Conservation (phyloP, 768 basidiomycete genomes). For the Leucocoprinus leucothites region DNA sequence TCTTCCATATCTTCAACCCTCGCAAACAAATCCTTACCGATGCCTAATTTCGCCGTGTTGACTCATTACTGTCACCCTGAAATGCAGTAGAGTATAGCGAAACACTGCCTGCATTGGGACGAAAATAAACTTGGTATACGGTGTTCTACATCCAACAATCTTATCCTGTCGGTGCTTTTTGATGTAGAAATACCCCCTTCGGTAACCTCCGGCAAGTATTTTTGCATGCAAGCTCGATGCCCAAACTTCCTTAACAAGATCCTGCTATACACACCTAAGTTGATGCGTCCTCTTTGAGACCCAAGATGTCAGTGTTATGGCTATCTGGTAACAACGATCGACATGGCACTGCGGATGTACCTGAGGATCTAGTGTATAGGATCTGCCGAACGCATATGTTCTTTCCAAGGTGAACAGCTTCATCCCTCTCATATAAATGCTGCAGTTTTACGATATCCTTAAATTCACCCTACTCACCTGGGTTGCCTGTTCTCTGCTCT, state of each 20-base stretch:
- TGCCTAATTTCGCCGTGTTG: background rate
- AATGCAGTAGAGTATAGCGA: too few relatives aligned
- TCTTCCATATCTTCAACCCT: background rate
- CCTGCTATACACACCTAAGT: background rate
- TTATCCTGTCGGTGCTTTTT: too few relatives aligned
- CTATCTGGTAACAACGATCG: background rate
- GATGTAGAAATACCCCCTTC: background rate
- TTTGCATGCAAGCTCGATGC: background rate
- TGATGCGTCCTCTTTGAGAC: slow-evolving; percentile 5
- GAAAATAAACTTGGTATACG: too few relatives aligned
- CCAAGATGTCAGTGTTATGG: background rate
- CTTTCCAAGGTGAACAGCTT: background rate
- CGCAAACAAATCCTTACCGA: background rate
- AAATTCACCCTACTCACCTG: slow-evolving; percentile 13
- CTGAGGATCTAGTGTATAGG: background rate
- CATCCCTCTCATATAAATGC: slow-evolving; percentile 4
- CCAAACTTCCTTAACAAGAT: background rate
- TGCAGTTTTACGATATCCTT: background rate
- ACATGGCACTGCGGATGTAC: background rate
- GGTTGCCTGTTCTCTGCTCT: slow-evolving; percentile 15
- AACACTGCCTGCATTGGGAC: too few relatives aligned
- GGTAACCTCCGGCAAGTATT: background rate
- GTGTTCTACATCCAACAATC: too few relatives aligned
- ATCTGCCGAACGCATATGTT: background rate
- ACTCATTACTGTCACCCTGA: background rate